A percentile compares a stretch with the other conserved stretches of the same genome.
Conservation (phyloP, 768 basidiomycete genomes). For the Naganishia vishniacii region DNA sequence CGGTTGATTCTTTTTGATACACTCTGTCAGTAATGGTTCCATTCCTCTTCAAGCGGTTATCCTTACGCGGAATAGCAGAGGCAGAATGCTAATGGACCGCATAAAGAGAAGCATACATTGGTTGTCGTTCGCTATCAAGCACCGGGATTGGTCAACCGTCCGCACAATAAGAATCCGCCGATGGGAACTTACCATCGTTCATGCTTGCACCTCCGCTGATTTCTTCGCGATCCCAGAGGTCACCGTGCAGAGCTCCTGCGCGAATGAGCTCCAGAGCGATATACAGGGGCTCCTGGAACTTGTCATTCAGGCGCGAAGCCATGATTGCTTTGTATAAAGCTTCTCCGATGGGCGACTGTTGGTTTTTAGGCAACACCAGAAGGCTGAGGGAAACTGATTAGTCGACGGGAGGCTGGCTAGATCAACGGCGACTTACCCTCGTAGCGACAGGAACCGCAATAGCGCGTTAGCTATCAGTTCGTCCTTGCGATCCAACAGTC, state of each 20-base stretch:
- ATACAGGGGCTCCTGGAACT: slow-evolving; percentile 95
- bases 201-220: slow-evolving; percentile 95
- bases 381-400: not conserved
- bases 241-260: slow-evolving; percentile 94
- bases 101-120: slow-evolving; percentile 91
- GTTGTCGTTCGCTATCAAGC: slow-evolving; percentile 57
- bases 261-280: slow-evolving; percentile 90
- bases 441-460: slow-evolving; percentile 92
- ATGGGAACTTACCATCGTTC: slow-evolving; percentile 63
- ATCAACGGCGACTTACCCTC: slow-evolving; percentile 63
- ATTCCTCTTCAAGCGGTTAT: no score
- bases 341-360: slow-evolving; percentile 80
- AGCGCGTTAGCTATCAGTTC: slow-evolving; percentile 97
- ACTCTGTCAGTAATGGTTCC: no score
- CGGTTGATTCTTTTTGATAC: slow-evolving; percentile 70
- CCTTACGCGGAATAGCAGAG: slow-evolving; percentile 83
- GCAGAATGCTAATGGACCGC: slow-evolving; percentile 91
- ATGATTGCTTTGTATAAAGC: slow-evolving; percentile 82
- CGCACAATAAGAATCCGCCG: not conserved
- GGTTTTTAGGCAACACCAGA: slow-evolving; percentile 53
- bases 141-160: slow-evolving; percentile 34
- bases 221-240: slow-evolving; percentile 77
- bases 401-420: not conserved
- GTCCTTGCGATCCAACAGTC: slow-evolving; percentile 88
- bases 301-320: slow-evolving; percentile 80